Conservation (phyloP, 228 moss, liverwort and hornwort genomes). For the Sphagnum fallax region DNA sequence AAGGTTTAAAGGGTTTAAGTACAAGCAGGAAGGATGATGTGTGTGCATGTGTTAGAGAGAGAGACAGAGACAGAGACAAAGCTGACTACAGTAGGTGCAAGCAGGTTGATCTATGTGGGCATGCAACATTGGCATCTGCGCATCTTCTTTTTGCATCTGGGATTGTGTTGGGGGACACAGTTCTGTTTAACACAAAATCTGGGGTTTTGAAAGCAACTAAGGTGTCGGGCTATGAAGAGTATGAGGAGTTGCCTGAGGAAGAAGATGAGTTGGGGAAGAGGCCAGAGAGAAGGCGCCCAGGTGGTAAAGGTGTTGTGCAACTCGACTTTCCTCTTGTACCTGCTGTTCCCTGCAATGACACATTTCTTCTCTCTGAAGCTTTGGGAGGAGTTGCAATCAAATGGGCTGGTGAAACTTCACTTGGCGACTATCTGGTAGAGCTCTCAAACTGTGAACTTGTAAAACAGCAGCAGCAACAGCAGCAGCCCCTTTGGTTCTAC, state of each 20-base stretch:
- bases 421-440: conserved; percentile 74
- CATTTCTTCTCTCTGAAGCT: conserved; percentile 48
- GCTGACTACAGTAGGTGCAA: not conserved
- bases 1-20: no score
- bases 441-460: not conserved
- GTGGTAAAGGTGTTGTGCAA: conserved; percentile 75
- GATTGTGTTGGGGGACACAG: conserved; percentile 72
- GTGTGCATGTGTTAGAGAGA: no score
- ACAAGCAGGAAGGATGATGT: no score
- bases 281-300: conserved; percentile 36
- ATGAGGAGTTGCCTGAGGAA: conserved; percentile 18
- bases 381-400: conserved; percentile 59
- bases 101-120: conserved; percentile 89
- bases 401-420: conserved; percentile 68
- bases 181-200: conserved; percentile 68
- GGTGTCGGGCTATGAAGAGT: conserved; percentile 68
- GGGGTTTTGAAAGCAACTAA: conserved; percentile 69
- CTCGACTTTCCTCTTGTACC: conserved; percentile 66
- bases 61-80: no score
- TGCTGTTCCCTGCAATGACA: conserved; percentile 36
- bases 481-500: not conserved
- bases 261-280: conserved; percentile 21
- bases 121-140: conserved; percentile 87
- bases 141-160: conserved; percentile 89
- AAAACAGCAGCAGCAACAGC: not conserved